A percentile compares a stretch with the other conserved stretches of the same genome.
phyloP scores from a whole-genome alignment of 2,329 filamentous ascomycete genomes.

The Pseudogymnoascus sp. region DNA sequence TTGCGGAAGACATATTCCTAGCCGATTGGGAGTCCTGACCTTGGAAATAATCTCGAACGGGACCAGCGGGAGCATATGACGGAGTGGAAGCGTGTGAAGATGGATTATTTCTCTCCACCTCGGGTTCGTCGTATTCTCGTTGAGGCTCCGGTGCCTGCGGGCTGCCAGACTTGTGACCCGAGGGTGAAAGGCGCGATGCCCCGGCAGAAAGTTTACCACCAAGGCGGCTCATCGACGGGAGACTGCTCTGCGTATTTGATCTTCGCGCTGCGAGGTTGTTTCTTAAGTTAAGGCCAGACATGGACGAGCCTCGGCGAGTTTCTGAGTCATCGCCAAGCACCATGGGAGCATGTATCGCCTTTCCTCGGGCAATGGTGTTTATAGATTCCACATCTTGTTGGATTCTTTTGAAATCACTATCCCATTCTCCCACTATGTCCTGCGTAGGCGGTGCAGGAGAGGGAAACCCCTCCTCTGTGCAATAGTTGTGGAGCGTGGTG shows the following conservation, averaged over 20 bases:
- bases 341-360: constrained; percentile 52
- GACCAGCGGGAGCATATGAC: constrained; percentile 25
- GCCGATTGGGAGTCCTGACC: not conserved
- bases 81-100: not conserved
- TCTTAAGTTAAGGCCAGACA: constrained; percentile 29
- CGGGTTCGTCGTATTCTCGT: not conserved
- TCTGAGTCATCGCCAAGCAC: constrained; percentile 30
- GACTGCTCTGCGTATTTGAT: constrained; percentile 30
- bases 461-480: constrained; percentile 60
- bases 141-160: not conserved
- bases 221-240: constrained; percentile 34
- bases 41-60: constrained; percentile 28
- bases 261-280: constrained; percentile 38
- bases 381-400: constrained; percentile 63
- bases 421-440: constrained; percentile 62
- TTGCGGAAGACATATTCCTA: constrained; percentile 2
- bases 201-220: constrained; percentile 29
- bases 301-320: constrained; percentile 23
- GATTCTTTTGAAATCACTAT: constrained; percentile 54
- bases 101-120: not conserved
- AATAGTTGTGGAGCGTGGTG: constrained; percentile 69
- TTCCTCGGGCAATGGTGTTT: constrained; percentile 58
- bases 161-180: not conserved
- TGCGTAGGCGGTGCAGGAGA: constrained; percentile 68
- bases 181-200: constrained; percentile 19